Evolutionary conservation across 768 basidiomycete species (phyloP), one percentile per base, ranked within the genome.

Genomic region (Multifurca ochricompacta): DNA sequence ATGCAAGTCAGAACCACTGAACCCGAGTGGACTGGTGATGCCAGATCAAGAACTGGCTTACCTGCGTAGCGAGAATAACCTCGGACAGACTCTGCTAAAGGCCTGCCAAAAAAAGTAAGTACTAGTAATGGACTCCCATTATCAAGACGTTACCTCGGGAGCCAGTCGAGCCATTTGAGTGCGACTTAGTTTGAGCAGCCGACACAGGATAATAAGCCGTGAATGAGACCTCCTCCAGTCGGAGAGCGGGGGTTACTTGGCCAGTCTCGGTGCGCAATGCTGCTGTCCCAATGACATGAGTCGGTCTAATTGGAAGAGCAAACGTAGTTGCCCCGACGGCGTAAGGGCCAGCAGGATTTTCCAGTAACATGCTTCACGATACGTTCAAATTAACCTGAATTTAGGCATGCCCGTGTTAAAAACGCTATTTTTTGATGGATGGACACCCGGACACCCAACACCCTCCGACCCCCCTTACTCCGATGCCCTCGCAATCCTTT

Each of bases 31-130:
- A 37, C n/a, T n/a, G 25, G 6, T 34, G 42, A 8, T 30, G 18
- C 25, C 37, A 28, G 16, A 25, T 19, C 19, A 21, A 34, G 5
- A 13, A 14, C 13, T 1, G 18, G 16, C 51, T 45, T n/a, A 61
- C 56, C 49, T 39, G 57, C 16, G 28, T 44, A 54, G 19, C 46
- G 45, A 19, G 53, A 58, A 36, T 61, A 61, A 13, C 59, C 56
- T 14, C 45, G 35, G 5, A 60, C 48, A 3, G 49, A 6, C 13
- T 54, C 52, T 13, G 28, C 27, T 7, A 58, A 31, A 3, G 59
- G 56, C 27, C 59, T 58, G 41, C 25, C 18, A 37, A 4, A 18
- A 8, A 4, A 30, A 7, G 30, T n/a, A n/a, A n/a, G n/a, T n/a
- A n/a, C n/a, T n/a, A n/a, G n/a, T n/a, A n/a, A n/a, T n/a, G n/a